Base-by-base conservation (phyloP, 2,329 filamentous ascomycete species). In the Cladorrhinum sp. region DNA sequence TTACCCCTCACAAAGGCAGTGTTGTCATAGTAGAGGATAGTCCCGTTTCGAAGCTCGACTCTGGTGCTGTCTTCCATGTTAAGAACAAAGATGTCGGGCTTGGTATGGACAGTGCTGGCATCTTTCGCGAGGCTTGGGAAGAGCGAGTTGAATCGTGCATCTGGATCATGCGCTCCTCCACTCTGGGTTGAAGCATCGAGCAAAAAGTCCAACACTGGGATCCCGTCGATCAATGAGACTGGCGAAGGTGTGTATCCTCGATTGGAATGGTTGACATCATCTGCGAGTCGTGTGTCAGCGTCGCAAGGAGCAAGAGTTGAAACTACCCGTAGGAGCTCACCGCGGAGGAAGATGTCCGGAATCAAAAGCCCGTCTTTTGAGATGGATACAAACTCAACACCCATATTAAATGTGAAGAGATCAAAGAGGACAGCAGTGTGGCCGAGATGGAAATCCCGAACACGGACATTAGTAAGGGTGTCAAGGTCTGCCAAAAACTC, bases 131-230 rank as follows among this genome's bases (percentile, higher is more conserved):
- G 2, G 33, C 52, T 65, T 12, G 21, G 58, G 30, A 65, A 59
- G 7, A 65, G 39, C 9, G 48, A 20, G 49, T 67, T 67, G 53
- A 61, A 67, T 1, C 64, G 65, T 12, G 65, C 58, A 26, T 65
- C 65, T 0, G 65, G 65, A 36, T 67, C 65, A n/a, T 67, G 63
- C 12, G 56, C 36, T 6, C n/a, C 18, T 8, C 53, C 51, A 12
- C 26, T 52, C 10, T 26, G 30, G 1, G 58, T n/a, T 4, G 65
- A 55, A 7, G 24, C 26, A n/a, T 23, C 52, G 18, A 49, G 39
- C 16, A 66, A 30, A 16, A 58, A 66, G 16, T 64, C 58, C 0
- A 59, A 6, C 1, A 55, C 63, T 2, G 63, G 58, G 12, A 60
- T 9, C 2, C 63, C 63, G 42, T 66, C 54, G 33, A 66, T 59